phyloP scores from a whole-genome alignment of 2,329 filamentous ascomycete genomes.

The Dactylellina leptospora region DNA sequence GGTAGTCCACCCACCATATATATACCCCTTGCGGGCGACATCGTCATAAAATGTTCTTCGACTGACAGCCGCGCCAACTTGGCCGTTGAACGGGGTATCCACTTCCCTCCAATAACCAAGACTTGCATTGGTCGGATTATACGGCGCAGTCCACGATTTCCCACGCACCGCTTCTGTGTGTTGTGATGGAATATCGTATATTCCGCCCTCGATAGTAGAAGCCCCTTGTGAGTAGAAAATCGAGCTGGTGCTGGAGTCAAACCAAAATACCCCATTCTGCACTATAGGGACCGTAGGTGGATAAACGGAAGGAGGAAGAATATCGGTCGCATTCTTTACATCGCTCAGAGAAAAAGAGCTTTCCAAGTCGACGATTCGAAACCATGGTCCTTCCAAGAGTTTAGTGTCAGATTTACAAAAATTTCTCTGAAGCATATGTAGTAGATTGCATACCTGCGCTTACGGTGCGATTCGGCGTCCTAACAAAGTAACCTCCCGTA shows the following conservation, averaged over 20 bases:
- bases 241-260: conserved; percentile 25
- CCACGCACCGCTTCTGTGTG: conserved; percentile 8
- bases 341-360: conserved; percentile 13
- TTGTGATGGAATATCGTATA: conserved; percentile 8
- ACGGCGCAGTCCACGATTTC: conserved; percentile 34
- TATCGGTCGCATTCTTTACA: conserved; percentile 14
- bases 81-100: conserved; percentile 37
- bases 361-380: conserved; percentile 30
- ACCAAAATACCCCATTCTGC: conserved; percentile 37
- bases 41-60: conserved; percentile 41
- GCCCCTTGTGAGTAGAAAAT: conserved; percentile 41
- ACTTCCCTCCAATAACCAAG: conserved; percentile 29
- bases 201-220: conserved; percentile 24
- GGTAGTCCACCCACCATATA: conserved; percentile 38
- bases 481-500: conserved; percentile 31
- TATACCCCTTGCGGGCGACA: conserved; percentile 32
- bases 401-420: background rate
- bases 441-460: conserved; percentile 12
- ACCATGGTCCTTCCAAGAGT: conserved; percentile 30
- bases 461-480: conserved; percentile 20
- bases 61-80: conserved; percentile 31
- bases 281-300: conserved; percentile 27
- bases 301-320: conserved; percentile 33
- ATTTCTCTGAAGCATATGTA: background rate
- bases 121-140: conserved; percentile 23